Conservation (phyloP, 495 filamentous ascomycete species). For the Podospora australis region DNA sequence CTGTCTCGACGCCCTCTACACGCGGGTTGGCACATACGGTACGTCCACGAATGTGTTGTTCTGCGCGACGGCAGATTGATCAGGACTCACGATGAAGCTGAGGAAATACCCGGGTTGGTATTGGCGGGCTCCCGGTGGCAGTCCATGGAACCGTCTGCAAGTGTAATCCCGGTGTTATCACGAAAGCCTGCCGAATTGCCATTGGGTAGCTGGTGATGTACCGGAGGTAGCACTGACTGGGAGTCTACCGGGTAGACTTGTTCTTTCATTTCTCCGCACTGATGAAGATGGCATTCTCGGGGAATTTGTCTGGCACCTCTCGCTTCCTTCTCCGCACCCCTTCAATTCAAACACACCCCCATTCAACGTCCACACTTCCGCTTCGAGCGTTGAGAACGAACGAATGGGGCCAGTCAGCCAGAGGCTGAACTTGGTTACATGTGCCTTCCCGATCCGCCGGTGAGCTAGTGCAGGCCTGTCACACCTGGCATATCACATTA, state of each 20-base stretch:
- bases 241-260: not conserved
- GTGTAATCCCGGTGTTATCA: too few relatives aligned
- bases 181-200: not conserved
- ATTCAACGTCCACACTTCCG: too few relatives aligned
- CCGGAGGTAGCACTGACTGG: not conserved
- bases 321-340: constrained; percentile 1
- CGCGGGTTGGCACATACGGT: constrained; percentile 25
- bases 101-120: too few relatives aligned
- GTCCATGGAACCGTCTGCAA: too few relatives aligned
- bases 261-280: not conserved
- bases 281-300: not conserved
- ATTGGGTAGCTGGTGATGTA: not conserved
- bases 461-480: constrained; percentile 8
- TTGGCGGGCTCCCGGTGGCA: too few relatives aligned
- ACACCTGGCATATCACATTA: constrained; percentile 3
- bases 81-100: too few relatives aligned
- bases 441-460: constrained; percentile 19
- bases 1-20: constrained; percentile 6
- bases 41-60: constrained; percentile 12
- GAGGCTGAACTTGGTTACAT: constrained; percentile 29
- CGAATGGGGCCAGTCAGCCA: constrained; percentile 9
- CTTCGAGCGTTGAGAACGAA: constrained; percentile 12
- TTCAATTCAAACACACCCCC: not conserved
- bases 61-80: constrained; percentile 11
- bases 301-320: constrained; percentile 1